Conservation (phyloP, 1,139 yeast genomes). For the Hansenula lynferdii region DNA sequence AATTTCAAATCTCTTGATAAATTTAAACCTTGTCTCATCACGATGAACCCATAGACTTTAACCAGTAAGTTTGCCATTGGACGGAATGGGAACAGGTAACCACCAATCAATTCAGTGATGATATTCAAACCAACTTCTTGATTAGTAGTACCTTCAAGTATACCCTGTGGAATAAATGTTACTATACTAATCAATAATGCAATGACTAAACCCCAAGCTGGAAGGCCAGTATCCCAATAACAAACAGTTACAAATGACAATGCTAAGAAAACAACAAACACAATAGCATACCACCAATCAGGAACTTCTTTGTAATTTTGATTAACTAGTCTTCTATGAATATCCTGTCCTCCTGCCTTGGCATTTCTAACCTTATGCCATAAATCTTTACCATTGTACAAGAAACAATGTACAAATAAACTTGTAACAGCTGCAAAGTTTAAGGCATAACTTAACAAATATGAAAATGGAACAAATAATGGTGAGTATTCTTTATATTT, state of each 20-base stretch:
- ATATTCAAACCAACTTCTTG: conserved; percentile 48
- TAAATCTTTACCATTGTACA: conserved; percentile 55
- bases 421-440: conserved; percentile 61
- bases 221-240: conserved; percentile 38
- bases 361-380: conserved; percentile 32
- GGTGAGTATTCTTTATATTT: conserved; percentile 55
- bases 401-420: conserved; percentile 47
- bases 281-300: conserved; percentile 53
- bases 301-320: conserved; percentile 59
- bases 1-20: conserved; percentile 55
- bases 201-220: conserved; percentile 52
- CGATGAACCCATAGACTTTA: conserved; percentile 56
- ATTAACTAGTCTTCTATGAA: conserved; percentile 57
- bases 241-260: conserved; percentile 43
- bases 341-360: no score
- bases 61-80: conserved; percentile 58
- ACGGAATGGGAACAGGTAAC: conserved; percentile 59
- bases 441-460: conserved; percentile 56
- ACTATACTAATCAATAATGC: conserved; percentile 46
- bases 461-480: conserved; percentile 58
- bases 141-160: conserved; percentile 52
- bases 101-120: no score
- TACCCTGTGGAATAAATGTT: conserved; percentile 52
- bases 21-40: conserved; percentile 52
- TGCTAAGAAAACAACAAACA: conserved; percentile 32